These are phyloP conservation scores for Artomyces pyxidatus DNA, from an alignment of 768 basidiomycete genomes.

Conservation along the genomic window DNA sequence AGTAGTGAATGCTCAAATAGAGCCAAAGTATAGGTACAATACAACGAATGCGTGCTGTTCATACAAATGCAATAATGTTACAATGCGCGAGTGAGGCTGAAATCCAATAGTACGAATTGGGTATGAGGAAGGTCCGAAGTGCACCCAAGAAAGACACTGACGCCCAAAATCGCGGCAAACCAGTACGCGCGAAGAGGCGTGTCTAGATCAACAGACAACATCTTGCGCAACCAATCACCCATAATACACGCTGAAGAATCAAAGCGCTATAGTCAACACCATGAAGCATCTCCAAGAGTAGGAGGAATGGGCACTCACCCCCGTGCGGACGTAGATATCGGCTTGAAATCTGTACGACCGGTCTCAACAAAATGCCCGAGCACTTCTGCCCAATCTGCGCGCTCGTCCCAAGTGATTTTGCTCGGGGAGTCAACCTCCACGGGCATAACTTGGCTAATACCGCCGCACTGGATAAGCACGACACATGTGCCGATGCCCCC, in stretches of 20 bases:
- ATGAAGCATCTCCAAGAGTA: background rate
- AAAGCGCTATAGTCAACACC: background rate
- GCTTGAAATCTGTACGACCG: constrained; percentile 71
- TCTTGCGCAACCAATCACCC: constrained; percentile 11
- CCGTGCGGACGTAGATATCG: constrained; percentile 68
- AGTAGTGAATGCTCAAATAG: too few relatives aligned
- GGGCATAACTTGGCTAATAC: constrained; percentile 76
- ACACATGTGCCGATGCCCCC: constrained; percentile 74
- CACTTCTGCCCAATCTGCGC: constrained; percentile 66
- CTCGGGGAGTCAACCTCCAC: constrained; percentile 76
- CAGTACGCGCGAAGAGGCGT: constrained; percentile 3
- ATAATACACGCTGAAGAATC: constrained; percentile 11
- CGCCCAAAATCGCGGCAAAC: constrained; percentile 3
- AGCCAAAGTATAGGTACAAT: constrained; percentile 5
- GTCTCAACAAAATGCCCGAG: constrained; percentile 64
- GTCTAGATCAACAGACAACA: constrained; percentile 10
- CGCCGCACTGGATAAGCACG: constrained; percentile 69
- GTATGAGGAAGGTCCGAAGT: constrained; percentile 3
- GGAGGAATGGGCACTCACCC: constrained; percentile 43
- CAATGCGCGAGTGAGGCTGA: constrained; percentile 3
- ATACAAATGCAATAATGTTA: constrained; percentile 13
- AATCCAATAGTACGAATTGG: background rate
- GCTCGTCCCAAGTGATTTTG: constrained; percentile 67
- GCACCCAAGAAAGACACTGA: background rate
- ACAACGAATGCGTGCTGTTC: constrained; percentile 4